Evolutionary conservation across 306 rosid species (phyloP).

Genomic region (Acacia crassicarpa): DNA sequence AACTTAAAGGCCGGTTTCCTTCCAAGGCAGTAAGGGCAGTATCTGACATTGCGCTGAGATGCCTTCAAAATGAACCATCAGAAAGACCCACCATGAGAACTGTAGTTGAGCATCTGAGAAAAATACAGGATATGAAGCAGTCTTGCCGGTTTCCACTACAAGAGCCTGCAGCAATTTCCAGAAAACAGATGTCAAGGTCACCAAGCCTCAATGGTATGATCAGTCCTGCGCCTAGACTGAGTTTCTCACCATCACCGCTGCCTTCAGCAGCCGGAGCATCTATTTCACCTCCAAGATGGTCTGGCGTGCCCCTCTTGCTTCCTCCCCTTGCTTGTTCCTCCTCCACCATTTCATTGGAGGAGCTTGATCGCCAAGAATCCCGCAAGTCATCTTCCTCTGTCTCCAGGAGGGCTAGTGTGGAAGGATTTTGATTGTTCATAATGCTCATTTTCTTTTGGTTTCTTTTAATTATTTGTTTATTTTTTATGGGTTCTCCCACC

Average conservation of each 20-base stretch:
- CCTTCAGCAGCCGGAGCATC: slow-evolving; percentile 45
- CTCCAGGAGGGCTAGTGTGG: slow-evolving; percentile 49
- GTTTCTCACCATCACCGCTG: slow-evolving; percentile 66
- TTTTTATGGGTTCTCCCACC: slow-evolving; percentile 37
- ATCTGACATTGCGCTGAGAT: slow-evolving; percentile 70
- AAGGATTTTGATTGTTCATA: slow-evolving; percentile 61
- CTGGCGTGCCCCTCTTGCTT: slow-evolving; percentile 35
- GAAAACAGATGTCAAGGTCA: slow-evolving; percentile 55
- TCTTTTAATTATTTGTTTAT: neutral
- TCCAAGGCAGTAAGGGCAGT: slow-evolving; percentile 67
- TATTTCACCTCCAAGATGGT: slow-evolving; percentile 50
- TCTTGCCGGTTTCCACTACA: slow-evolving; percentile 65
- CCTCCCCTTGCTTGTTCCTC: slow-evolving; percentile 60
- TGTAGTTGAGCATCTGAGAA: slow-evolving; percentile 59
- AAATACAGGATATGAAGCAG: slow-evolving; percentile 64
- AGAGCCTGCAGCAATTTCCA: slow-evolving; percentile 55
- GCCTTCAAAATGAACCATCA: slow-evolving; percentile 87
- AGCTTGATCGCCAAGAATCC: slow-evolving; percentile 51
- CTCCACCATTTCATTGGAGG: slow-evolving; percentile 50
- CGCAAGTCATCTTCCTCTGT: slow-evolving; percentile 51
- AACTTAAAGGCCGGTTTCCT: slow-evolving; percentile 69
- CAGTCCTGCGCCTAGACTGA: slow-evolving; percentile 41
- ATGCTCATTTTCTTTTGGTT: slow-evolving; percentile 10
- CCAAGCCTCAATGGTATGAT: slow-evolving; percentile 65
- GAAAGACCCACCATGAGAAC: slow-evolving; percentile 91